These are phyloP conservation scores for Candida boleticola DNA, from an alignment of 805 yeast species.

Conservation along the genomic window DNA sequence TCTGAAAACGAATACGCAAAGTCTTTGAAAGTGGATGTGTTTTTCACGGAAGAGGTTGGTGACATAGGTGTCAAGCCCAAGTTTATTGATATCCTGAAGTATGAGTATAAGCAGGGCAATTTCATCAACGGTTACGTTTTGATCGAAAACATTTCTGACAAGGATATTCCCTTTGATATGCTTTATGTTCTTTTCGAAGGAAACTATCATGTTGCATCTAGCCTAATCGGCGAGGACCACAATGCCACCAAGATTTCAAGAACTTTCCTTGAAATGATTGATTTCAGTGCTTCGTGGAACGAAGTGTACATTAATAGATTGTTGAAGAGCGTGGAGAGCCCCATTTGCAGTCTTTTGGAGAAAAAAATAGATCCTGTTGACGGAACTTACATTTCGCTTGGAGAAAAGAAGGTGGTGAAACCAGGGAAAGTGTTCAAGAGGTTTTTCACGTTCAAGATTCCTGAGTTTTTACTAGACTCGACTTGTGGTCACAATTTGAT, in stretches of 20 bases:
- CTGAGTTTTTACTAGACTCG: constrained; percentile 33
- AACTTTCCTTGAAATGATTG: constrained; percentile 48
- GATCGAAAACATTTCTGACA: constrained; percentile 39
- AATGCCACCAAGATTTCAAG: constrained; percentile 17
- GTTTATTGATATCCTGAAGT: constrained; percentile 27
- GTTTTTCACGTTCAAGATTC: constrained; percentile 41
- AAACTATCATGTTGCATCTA: constrained; percentile 22
- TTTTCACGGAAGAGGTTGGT: constrained; percentile 36
- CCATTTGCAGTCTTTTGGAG: constrained; percentile 12
- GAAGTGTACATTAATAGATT: constrained; percentile 31
- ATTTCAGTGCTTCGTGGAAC: constrained; percentile 52
- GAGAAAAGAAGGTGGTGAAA: constrained; percentile 10
- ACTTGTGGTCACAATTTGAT: constrained; percentile 33
- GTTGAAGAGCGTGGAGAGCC: constrained; percentile 19
- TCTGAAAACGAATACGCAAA: constrained; percentile 23
- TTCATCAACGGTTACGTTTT: constrained; percentile 54
- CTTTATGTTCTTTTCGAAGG: constrained; percentile 61
- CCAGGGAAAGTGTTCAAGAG: constrained; percentile 25
- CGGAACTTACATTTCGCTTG: constrained; percentile 19
- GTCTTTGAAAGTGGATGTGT: constrained; percentile 24
- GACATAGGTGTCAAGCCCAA: constrained; percentile 24
- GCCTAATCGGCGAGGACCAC: constrained; percentile 8
- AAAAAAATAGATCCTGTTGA: constrained; percentile 25
- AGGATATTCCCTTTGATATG: constrained; percentile 57
- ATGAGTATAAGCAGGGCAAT: constrained; percentile 68